A percentile compares a stretch with the other conserved stretches of the same genome.
phyloP scores from a whole-genome alignment of 2,329 filamentous ascomycete genomes.

The Graphiopsis chlorocephala region DNA sequence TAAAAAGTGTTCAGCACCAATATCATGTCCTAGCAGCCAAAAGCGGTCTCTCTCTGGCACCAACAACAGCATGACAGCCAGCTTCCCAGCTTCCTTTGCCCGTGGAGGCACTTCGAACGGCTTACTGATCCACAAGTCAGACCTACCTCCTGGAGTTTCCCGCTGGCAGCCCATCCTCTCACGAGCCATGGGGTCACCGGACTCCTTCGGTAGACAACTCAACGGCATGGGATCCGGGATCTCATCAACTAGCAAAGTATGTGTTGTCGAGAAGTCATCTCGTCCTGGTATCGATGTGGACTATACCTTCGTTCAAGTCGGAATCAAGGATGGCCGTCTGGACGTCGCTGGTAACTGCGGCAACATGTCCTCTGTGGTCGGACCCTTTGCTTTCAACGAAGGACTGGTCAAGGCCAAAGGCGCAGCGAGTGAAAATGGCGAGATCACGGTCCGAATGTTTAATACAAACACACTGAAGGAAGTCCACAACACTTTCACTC shows the following conservation, averaged over 20 bases:
- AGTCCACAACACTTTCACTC: conserved; percentile 57
- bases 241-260: conserved; percentile 69
- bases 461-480: conserved; percentile 72
- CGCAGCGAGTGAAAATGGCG: conserved; percentile 31
- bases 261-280: conserved; percentile 57
- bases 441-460: conserved; percentile 56
- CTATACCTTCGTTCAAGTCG: conserved; percentile 70
- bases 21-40: background rate
- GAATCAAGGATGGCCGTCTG: conserved; percentile 58
- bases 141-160: conserved; percentile 49
- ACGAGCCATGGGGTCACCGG: conserved; percentile 62
- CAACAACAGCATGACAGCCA: conserved; percentile 14
- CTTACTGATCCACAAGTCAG: conserved; percentile 55
- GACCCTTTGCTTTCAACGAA: conserved; percentile 61
- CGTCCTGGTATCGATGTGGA: conserved; percentile 58
- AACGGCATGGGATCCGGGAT: conserved; percentile 69
- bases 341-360: conserved; percentile 71
- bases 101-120: conserved; percentile 69
- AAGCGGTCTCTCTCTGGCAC: background rate
- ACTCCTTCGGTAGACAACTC: conserved; percentile 66
- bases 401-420: conserved; percentile 43
- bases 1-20: background rate
- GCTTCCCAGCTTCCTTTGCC: conserved; percentile 57
- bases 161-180: conserved; percentile 57
- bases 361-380: conserved; percentile 69